phyloP scores from a whole-genome alignment of 805 yeast species.

The Zygosaccharomyces kombuchaensis region DNA sequence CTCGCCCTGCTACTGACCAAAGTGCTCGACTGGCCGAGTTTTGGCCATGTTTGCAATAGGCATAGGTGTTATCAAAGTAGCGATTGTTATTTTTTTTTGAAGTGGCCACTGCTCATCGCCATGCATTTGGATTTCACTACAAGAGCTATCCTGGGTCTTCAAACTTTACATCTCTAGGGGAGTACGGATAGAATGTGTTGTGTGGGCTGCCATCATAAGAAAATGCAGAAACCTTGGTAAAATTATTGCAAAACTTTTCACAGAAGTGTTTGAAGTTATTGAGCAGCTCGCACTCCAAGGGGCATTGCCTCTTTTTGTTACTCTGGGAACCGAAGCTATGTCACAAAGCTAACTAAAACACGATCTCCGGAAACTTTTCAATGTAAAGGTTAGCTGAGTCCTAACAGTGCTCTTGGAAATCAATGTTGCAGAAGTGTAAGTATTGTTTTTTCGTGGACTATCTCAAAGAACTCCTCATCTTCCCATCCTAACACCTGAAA shows the following conservation, averaged over 20 bases:
- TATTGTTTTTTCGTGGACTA: constrained; percentile 38
- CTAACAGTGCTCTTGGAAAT: constrained; percentile 39
- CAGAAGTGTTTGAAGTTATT: constrained; percentile 41
- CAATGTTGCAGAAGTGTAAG: constrained; percentile 37
- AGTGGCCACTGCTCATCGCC: too few relatives aligned
- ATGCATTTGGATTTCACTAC: too few relatives aligned
- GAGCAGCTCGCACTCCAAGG: constrained; percentile 41
- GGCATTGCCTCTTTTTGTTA: constrained; percentile 53
- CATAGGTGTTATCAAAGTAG: too few relatives aligned
- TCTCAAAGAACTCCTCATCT: constrained; percentile 35
- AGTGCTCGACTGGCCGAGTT: too few relatives aligned
- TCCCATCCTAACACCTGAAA: constrained; percentile 46
- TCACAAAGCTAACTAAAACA: constrained; percentile 41
- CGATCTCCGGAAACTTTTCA: constrained; percentile 39
- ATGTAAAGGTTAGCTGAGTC: constrained; percentile 41
- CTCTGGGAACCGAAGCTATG: constrained; percentile 65
- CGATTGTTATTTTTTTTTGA: too few relatives aligned
- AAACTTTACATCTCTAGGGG: too few relatives aligned
- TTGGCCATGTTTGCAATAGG: too few relatives aligned
- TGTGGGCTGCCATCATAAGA: too few relatives aligned
- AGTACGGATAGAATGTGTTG: too few relatives aligned
- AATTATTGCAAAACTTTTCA: constrained; percentile 41
- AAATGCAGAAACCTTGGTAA: constrained; percentile 50
- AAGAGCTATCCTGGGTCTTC: too few relatives aligned
- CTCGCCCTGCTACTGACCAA: too few relatives aligned